A percentile compares a stretch with the other conserved stretches of the same genome.
phyloP scores from a whole-genome alignment of 1,284 basidiomycete species.

The Flammula alnicola region DNA sequence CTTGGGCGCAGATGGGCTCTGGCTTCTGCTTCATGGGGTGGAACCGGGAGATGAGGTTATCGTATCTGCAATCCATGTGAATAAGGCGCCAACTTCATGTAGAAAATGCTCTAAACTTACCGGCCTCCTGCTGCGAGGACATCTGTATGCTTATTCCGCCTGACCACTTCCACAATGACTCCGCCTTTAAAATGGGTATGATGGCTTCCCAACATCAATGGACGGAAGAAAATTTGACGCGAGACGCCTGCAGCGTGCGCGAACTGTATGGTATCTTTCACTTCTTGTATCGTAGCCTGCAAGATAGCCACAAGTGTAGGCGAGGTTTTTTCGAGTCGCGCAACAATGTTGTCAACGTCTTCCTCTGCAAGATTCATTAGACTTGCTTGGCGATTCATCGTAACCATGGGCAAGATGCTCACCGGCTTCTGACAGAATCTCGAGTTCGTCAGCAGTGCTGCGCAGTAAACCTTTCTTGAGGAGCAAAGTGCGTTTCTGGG shows the following conservation, averaged over 20 bases:
- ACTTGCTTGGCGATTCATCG: neutral
- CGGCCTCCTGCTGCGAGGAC: conserved; percentile 82
- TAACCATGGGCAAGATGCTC: conserved; percentile 24
- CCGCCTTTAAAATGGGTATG: conserved; percentile 74
- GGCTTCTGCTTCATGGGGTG: conserved; percentile 57
- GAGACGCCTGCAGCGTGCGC: conserved; percentile 67
- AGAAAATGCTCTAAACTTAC: conserved; percentile 41
- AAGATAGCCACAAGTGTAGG: conserved; percentile 54
- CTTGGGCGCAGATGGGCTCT: conserved; percentile 68
- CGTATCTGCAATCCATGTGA: conserved; percentile 59
- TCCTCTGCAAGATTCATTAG: conserved; percentile 47
- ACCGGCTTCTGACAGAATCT: conserved; percentile 68
- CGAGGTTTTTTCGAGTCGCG: conserved; percentile 64
- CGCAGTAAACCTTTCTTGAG: conserved; percentile 69
- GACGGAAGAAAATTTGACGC: conserved; percentile 67
- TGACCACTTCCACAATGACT: conserved; percentile 75
- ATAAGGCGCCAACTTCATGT: neutral
- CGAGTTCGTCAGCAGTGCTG: conserved; percentile 70
- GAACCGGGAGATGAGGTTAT: conserved; percentile 68
- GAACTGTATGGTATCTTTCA: conserved; percentile 68
- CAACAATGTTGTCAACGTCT: conserved; percentile 60
- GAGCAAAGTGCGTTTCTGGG: conserved; percentile 71
- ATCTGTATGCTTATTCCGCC: conserved; percentile 69
- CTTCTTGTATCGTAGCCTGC: conserved; percentile 57
- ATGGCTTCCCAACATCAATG: conserved; percentile 70